Conservation (phyloP, 2,329 filamentous ascomycete genomes). For the Ramularia collo-cygni region DNA sequence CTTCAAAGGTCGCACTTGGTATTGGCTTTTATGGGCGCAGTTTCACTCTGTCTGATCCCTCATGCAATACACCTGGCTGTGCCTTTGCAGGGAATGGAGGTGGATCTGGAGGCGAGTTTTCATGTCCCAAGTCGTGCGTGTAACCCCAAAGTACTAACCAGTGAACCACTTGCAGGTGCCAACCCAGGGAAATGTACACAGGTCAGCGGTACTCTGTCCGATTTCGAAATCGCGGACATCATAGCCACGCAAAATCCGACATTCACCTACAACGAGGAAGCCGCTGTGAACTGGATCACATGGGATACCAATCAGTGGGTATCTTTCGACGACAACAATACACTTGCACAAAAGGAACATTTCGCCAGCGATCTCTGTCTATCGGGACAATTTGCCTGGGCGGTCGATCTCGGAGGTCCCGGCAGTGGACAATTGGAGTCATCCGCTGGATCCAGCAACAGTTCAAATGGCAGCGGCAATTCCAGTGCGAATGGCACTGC, state of each 20-base stretch:
- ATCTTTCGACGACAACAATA: conserved; percentile 34
- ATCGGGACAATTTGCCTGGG: conserved; percentile 27
- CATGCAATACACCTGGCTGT: conserved; percentile 18
- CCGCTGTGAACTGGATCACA: conserved; percentile 28
- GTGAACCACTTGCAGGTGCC: too few species aligned
- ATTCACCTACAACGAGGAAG: not conserved
- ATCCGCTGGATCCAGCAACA: too few species aligned
- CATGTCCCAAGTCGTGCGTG: too few species aligned
- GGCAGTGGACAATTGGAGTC: too few species aligned
- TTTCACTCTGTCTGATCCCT: conserved; percentile 24
- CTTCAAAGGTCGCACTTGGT: conserved; percentile 39
- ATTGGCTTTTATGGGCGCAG: conserved; percentile 42
- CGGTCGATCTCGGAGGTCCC: conserved; percentile 12
- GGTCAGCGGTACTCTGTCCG: conserved; percentile 29
- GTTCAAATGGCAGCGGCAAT: too few species aligned
- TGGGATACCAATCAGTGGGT: conserved; percentile 35
- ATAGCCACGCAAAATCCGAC: conserved; percentile 15
- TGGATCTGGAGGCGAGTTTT: not conserved
- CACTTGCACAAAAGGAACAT: conserved; percentile 28
- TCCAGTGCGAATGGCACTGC: too few species aligned
- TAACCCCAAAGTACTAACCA: too few species aligned
- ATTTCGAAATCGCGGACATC: conserved; percentile 33
- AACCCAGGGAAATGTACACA: conserved; percentile 26
- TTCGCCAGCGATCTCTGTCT: conserved; percentile 23
- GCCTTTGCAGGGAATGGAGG: conserved; percentile 10